Evolutionary conservation across 306 rosid genomes (phyloP).

Genomic region (Lathyrus sativus): DNA sequence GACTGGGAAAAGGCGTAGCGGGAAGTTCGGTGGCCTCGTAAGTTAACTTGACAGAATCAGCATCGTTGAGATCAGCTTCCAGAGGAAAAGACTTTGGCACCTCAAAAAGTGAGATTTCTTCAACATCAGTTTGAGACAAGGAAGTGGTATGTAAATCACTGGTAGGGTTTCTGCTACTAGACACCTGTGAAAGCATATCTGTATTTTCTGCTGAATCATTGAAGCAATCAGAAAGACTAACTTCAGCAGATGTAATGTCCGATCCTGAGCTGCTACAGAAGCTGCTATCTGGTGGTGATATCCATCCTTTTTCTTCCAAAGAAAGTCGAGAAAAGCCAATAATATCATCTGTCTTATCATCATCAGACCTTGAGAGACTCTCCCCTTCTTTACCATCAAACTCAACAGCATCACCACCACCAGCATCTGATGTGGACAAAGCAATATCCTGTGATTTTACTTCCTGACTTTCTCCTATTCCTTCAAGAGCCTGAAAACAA

Average conservation of each 20-base stretch:
- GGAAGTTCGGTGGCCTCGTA: constrained; percentile 49
- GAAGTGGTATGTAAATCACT: constrained; percentile 40
- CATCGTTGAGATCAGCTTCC: constrained; percentile 41
- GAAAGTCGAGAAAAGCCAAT: constrained; percentile 53
- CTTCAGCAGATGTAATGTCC: constrained; percentile 52
- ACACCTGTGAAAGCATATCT: constrained; percentile 52
- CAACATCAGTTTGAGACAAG: constrained; percentile 46
- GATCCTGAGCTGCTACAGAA: constrained; percentile 72
- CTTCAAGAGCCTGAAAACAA: constrained; percentile 89
- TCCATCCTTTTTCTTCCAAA: constrained; percentile 81
- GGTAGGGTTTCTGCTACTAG: constrained; percentile 45
- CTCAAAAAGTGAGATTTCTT: constrained; percentile 48
- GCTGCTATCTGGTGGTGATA: constrained; percentile 91
- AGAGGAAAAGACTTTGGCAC: constrained; percentile 44
- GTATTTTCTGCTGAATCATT: constrained; percentile 57
- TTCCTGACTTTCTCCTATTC: constrained; percentile 93
- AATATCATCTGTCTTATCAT: constrained; percentile 57
- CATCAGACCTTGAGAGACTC: constrained; percentile 54
- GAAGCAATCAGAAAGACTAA: constrained; percentile 67
- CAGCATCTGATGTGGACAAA: constrained; percentile 64
- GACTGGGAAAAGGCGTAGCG: constrained; percentile 41
- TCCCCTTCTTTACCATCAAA: constrained; percentile 69
- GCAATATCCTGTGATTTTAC: constrained; percentile 68
- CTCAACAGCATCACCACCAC: constrained; percentile 61
- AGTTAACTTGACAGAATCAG: constrained; percentile 43